A percentile compares a stretch with the other conserved stretches of the same genome.
These are phyloP conservation scores for Aspergillus coremiiformis DNA, from an alignment of 495 filamentous ascomycete species.

Conservation along the genomic window DNA sequence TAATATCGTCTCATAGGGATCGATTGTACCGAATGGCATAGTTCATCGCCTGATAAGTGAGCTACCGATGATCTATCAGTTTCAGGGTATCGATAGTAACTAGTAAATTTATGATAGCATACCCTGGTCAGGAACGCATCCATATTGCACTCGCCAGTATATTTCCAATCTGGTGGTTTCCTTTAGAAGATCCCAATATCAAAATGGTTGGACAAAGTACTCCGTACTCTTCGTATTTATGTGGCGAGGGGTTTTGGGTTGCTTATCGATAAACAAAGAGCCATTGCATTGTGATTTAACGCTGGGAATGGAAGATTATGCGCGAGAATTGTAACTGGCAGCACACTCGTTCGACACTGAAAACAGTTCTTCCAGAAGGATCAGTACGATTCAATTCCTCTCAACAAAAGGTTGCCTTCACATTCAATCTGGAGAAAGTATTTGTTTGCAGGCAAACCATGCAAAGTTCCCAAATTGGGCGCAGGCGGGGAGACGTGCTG, in stretches of 20 bases:
- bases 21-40: constrained; percentile 66
- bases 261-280: constrained; percentile 43
- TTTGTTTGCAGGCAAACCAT: neutral
- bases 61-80: constrained; percentile 31
- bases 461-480: neutral
- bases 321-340: too few species aligned
- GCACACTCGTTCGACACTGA: too few species aligned
- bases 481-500: constrained; percentile 22
- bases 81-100: neutral
- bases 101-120: constrained; percentile 13
- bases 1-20: neutral
- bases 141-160: constrained; percentile 44
- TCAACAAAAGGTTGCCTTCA: too few species aligned
- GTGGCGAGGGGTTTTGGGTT: constrained; percentile 11
- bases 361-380: neutral
- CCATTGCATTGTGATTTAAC: too few species aligned
- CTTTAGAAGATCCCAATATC: neutral
- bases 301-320: neutral
- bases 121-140: constrained; percentile 68
- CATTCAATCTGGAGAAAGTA: too few species aligned
- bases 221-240: too few species aligned
- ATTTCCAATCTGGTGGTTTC: neutral
- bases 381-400: too few species aligned
- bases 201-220: too few species aligned
- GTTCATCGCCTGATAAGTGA: constrained; percentile 81